A percentile compares a stretch with the other conserved stretches of the same genome.
Evolutionary conservation across 352 stramenopile species (phyloP).

Genomic region (Globisporangium cederbergense): DNA sequence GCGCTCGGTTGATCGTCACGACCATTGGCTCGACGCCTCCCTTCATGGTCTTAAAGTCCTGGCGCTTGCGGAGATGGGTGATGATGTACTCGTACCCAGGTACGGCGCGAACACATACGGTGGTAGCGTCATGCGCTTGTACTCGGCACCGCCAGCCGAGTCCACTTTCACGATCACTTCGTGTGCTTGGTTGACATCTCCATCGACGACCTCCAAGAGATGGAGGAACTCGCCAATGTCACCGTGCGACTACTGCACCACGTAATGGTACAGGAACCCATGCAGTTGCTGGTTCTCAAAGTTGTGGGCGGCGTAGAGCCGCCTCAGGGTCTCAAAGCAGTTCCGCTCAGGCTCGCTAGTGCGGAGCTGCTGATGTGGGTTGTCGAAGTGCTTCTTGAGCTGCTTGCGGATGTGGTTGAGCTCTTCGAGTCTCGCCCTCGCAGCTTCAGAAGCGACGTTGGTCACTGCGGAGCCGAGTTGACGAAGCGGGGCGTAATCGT

Average conservation of each 20-base stretch:
- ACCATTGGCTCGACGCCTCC: not conserved
- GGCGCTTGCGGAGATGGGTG: not conserved
- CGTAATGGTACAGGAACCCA: not conserved
- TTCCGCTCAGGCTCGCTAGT: too few species aligned
- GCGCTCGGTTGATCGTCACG: not conserved
- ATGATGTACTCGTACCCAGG: not conserved
- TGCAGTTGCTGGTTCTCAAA: not conserved
- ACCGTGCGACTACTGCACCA: not conserved
- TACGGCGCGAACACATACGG: constrained; percentile 7
- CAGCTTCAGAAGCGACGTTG: too few species aligned
- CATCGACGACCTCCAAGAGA: not conserved
- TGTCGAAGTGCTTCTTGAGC: too few species aligned
- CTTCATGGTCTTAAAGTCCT: not conserved
- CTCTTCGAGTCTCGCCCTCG: too few species aligned
- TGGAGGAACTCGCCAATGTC: not conserved
- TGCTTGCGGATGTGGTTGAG: too few species aligned
- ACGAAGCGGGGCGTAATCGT: too few species aligned
- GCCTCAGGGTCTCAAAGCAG: too few species aligned
- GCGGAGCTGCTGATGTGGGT: too few species aligned
- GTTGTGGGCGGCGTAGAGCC: not conserved
- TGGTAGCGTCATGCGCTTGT: not conserved
- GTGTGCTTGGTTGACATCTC: not conserved
- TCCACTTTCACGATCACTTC: not conserved
- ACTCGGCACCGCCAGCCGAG: not conserved
- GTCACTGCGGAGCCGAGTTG: too few species aligned